Conservation (phyloP, 2,329 filamentous ascomycete genomes). For the Paramyrothecium sp. region DNA sequence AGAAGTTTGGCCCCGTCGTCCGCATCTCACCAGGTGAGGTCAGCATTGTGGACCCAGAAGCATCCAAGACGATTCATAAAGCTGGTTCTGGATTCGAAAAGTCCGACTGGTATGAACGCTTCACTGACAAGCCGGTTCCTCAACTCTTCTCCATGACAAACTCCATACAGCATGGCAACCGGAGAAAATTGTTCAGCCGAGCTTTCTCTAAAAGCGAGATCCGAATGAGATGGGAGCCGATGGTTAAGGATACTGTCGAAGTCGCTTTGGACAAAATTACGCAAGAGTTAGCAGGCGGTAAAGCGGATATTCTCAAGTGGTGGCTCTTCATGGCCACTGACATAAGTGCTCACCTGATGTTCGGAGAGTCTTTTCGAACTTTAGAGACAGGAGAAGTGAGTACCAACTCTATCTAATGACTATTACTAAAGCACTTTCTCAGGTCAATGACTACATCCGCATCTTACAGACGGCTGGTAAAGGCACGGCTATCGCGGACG, state of each 20-base stretch:
- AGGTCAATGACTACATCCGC: background rate
- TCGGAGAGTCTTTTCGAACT: background rate
- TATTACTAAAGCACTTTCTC: background rate
- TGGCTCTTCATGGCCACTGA: constrained; percentile 1
- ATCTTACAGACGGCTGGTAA: background rate
- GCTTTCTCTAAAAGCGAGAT: background rate
- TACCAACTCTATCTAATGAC: background rate
- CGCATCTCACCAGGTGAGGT: background rate
- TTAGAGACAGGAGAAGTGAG: background rate
- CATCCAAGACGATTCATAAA: background rate
- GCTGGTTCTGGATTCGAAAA: background rate
- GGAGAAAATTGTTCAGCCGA: background rate
- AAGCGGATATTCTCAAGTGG: background rate
- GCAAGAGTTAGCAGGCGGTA: background rate
- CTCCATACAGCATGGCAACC: background rate
- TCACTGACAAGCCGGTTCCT: background rate
- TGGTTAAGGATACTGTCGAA: background rate
- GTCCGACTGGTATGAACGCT: background rate
- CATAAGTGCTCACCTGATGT: background rate
- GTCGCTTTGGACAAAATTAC: background rate
- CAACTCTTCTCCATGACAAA: background rate
- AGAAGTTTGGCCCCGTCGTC: background rate
- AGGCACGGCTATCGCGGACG: background rate
- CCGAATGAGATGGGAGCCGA: background rate
- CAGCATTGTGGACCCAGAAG: constrained; percentile 1